Base-by-base conservation (phyloP, 345 rosid species). In the Eucalyptus polybractea region DNA sequence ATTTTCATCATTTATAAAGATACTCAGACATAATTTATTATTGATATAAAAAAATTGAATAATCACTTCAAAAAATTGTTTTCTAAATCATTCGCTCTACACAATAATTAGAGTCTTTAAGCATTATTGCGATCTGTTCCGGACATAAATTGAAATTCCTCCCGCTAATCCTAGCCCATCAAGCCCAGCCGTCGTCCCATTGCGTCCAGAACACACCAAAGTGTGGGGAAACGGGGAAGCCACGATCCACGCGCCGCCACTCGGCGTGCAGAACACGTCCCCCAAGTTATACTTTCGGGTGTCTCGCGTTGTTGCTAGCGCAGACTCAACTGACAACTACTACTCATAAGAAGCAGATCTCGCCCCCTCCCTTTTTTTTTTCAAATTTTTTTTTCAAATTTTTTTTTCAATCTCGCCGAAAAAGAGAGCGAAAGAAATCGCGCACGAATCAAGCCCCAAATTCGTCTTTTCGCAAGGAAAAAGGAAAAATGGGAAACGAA, bases 1-100 rank as follows among this genome's bases (percentile, higher is more conserved):
- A 27, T 60, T 60, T 60, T 60, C 1, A 60, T 12, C 1, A 0
- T 25, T 2, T 0, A 25, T 1, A 0, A 58, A 1, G 6, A 12
- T 60, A 60, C 27, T 60, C 0, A 12, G 2, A 12, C 4, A 27
- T 60, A 60, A 27, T 2, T 25, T 60, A 60, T 27, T 12, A 12
- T 6, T 0, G 2, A 27, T 60, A 27, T 5, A 5, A 12, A n/a
- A n/a, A 65, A n/a, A 65, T 14, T n/a, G 0, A 65, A 65, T 65
- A 14, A 65, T n/a, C n/a, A 65, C 6, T 56, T 22, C 6, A 24
- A 56, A 54, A 21, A 0, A 8, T 9, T 56, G 22, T 56, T 6
- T 60, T 60, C 6, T 0, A 27, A 60, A 60, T 27, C 0, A 60
- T 60, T 27, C 8, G 1, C 2, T 13, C 17, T 7, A 1, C 6